These are phyloP conservation scores for Diplodia intermedia DNA, from an alignment of 2,329 filamentous ascomycete genomes.

Conservation along the genomic window DNA sequence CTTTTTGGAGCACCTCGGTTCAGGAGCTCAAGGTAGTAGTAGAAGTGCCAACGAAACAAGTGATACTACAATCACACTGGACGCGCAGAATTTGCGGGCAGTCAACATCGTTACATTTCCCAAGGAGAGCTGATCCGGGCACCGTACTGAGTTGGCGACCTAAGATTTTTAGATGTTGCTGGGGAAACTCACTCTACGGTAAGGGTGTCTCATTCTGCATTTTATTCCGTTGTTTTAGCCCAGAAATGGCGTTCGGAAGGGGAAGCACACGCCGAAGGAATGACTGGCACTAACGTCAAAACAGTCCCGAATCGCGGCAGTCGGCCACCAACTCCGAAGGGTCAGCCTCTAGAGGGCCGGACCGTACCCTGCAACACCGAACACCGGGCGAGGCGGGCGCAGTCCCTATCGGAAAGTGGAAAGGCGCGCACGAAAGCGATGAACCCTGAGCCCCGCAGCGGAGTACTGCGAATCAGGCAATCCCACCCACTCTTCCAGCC, in stretches of 20 bases:
- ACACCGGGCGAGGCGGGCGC: conserved; percentile 5
- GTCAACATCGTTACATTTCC: neutral
- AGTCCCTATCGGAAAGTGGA: conserved; percentile 5
- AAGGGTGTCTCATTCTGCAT: too few species aligned
- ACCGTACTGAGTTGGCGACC: neutral
- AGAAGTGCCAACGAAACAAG: neutral
- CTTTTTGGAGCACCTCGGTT: neutral
- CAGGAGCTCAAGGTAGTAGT: neutral
- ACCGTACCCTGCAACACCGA: conserved; percentile 10
- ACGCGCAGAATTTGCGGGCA: too few species aligned
- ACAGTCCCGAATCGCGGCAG: too few species aligned
- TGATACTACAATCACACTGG: too few species aligned
- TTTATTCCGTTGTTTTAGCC: too few species aligned
- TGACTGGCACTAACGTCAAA: too few species aligned
- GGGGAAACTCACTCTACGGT: too few species aligned
- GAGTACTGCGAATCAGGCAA: conserved; percentile 26
- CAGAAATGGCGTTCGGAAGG: too few species aligned
- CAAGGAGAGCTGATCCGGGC: neutral
- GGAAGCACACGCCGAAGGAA: too few species aligned
- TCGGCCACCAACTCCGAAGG: too few species aligned
- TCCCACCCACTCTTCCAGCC: conserved; percentile 9
- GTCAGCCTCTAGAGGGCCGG: neutral
- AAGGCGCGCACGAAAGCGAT: conserved; percentile 7
- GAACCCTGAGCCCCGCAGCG: conserved; percentile 14
- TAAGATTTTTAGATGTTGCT: too few species aligned